phyloP scores from a whole-genome alignment of 768 basidiomycete species.

The Auriculariales sp. region DNA sequence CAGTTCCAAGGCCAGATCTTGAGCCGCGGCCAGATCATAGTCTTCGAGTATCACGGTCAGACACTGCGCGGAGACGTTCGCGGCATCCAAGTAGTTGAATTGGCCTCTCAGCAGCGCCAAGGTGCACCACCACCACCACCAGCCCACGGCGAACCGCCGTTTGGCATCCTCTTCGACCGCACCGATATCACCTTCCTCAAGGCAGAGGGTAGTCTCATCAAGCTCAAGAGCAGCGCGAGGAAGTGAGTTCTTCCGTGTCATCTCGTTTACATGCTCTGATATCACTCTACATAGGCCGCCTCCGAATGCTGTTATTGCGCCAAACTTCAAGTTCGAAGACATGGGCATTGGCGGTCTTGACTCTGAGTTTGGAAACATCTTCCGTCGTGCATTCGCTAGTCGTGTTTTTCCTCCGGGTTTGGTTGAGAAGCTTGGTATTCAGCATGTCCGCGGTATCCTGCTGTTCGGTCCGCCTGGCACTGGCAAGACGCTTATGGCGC shows the following conservation, averaged over 20 bases:
- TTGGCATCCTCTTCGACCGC: slow-evolving; percentile 76
- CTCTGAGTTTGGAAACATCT: slow-evolving; percentile 87
- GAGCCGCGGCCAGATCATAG: slow-evolving; percentile 50
- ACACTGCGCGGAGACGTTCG: slow-evolving; percentile 61
- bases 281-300: slow-evolving; percentile 41
- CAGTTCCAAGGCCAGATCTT: slow-evolving; percentile 64
- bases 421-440: slow-evolving; percentile 94
- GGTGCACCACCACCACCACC: slow-evolving; percentile 19
- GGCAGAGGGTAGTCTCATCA: slow-evolving; percentile 65
- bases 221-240: slow-evolving; percentile 82
- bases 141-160: slow-evolving; percentile 11
- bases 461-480: slow-evolving; percentile 95
- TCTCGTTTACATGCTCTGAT: slow-evolving; percentile 3
- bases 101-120: slow-evolving; percentile 44
- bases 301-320: slow-evolving; percentile 87
- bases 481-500: slow-evolving; percentile 93
- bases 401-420: slow-evolving; percentile 96
- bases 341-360: slow-evolving; percentile 99
- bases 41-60: slow-evolving; percentile 82
- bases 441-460: slow-evolving; percentile 95
- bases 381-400: slow-evolving; percentile 94
- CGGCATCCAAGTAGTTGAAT: slow-evolving; percentile 41
- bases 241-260: slow-evolving; percentile 36
- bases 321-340: slow-evolving; percentile 99
- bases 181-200: slow-evolving; percentile 89